phyloP scores from a whole-genome alignment of 2,329 filamentous ascomycete species.

The Fusarium sp. region DNA sequence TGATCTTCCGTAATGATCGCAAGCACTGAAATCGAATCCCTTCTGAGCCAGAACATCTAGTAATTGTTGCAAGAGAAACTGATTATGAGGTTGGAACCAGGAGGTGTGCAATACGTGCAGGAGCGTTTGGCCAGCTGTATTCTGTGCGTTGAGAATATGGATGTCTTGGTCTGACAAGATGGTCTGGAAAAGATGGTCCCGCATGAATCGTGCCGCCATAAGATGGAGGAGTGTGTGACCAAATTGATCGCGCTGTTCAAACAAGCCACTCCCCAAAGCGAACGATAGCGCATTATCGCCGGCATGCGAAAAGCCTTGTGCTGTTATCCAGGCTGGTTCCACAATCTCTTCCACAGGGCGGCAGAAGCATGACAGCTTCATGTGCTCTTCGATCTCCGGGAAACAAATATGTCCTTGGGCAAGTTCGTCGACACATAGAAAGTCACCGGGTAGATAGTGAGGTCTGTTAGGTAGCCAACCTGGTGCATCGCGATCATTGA shows the following conservation, averaged over 20 bases:
- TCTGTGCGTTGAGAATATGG: constrained; percentile 50
- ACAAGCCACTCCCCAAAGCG: constrained; percentile 18
- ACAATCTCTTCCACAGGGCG: constrained; percentile 44
- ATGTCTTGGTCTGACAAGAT: constrained; percentile 38
- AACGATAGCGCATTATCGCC: constrained; percentile 33
- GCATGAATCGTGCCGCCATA: constrained; percentile 55
- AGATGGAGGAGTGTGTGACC: constrained; percentile 64
- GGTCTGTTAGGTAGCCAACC: constrained; percentile 37
- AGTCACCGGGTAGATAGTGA: constrained; percentile 63
- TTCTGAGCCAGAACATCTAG: constrained; percentile 34
- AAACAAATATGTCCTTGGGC: constrained; percentile 36
- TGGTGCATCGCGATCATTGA: constrained; percentile 50
- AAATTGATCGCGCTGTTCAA: constrained; percentile 56
- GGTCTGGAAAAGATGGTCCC: constrained; percentile 49
- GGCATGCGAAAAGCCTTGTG: constrained; percentile 41
- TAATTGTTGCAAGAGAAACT: constrained; percentile 48
- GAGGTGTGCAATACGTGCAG: constrained; percentile 58
- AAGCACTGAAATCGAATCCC: constrained; percentile 52
- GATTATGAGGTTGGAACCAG: constrained; percentile 52
- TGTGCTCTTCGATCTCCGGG: constrained; percentile 42
- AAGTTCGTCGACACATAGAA: constrained; percentile 55
- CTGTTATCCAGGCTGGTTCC: constrained; percentile 51
- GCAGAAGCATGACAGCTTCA: constrained; percentile 50
- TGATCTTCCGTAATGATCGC: constrained; percentile 66
- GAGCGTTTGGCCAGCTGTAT: constrained; percentile 64